Conservation (phyloP, 2,329 filamentous ascomycete species). For the Metarhizium humberi region DNA sequence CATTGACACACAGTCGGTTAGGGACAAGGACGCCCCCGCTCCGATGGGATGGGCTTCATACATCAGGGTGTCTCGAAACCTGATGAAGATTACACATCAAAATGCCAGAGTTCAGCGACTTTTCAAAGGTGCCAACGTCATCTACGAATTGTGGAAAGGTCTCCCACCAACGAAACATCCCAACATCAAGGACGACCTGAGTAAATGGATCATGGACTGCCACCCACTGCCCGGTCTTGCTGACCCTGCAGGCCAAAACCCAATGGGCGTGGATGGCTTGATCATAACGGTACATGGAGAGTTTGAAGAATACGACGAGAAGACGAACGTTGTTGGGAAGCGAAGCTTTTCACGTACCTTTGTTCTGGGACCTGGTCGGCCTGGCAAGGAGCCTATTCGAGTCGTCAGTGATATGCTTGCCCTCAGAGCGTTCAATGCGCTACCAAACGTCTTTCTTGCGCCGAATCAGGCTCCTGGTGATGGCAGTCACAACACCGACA, state of each 20-base stretch:
- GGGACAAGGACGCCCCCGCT: conserved; percentile 30
- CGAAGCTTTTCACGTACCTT: conserved; percentile 79
- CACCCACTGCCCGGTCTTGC: conserved; percentile 62
- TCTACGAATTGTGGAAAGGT: conserved; percentile 57
- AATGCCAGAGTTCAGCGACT: conserved; percentile 55
- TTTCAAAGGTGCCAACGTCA: conserved; percentile 54
- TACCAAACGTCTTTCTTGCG: conserved; percentile 33
- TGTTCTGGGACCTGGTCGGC: conserved; percentile 64
- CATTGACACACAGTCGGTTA: conserved; percentile 53
- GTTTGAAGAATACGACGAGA: conserved; percentile 63
- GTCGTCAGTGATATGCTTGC: conserved; percentile 74
- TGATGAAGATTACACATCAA: conserved; percentile 56
- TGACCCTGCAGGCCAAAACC: conserved; percentile 56
- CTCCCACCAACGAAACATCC: conserved; percentile 70
- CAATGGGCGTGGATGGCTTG: conserved; percentile 64
- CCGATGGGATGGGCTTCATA: conserved; percentile 63
- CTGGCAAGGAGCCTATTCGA: conserved; percentile 54
- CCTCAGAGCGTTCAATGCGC: conserved; percentile 53
- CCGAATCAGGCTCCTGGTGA: conserved; percentile 14
- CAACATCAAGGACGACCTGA: conserved; percentile 53
- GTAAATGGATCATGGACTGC: conserved; percentile 78
- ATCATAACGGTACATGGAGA: conserved; percentile 74
- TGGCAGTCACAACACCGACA: not conserved
- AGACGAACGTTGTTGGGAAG: conserved; percentile 46
- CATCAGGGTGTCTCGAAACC: conserved; percentile 68